Conservation (phyloP, 2,329 filamentous ascomycete species). For the Trichocomaceae sp. region DNA sequence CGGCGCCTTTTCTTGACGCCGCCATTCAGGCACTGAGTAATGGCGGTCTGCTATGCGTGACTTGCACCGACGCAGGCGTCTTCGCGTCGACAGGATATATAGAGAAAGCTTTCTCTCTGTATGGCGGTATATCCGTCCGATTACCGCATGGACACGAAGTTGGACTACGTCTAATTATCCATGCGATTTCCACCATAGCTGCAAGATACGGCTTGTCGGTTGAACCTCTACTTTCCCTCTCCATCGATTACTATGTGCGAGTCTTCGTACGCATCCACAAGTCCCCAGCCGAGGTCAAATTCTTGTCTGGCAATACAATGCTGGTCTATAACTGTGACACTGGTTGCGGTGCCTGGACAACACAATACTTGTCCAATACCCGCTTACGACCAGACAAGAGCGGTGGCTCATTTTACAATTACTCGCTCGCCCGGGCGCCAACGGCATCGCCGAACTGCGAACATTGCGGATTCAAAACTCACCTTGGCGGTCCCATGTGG, state of each 20-base stretch:
- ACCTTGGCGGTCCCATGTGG: constrained; percentile 92
- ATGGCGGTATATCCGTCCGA: constrained; percentile 82
- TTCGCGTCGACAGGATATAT: constrained; percentile 92
- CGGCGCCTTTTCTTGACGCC: constrained; percentile 84
- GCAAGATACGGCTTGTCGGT: constrained; percentile 81
- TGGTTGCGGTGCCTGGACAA: constrained; percentile 88
- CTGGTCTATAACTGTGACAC: constrained; percentile 81
- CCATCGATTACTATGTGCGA: constrained; percentile 90
- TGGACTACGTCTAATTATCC: constrained; percentile 76
- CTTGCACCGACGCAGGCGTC: constrained; percentile 91
- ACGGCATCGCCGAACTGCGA: constrained; percentile 60
- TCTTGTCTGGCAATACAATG: constrained; percentile 86
- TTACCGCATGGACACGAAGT: constrained; percentile 82
- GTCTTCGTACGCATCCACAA: constrained; percentile 78
- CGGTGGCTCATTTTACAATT: constrained; percentile 67
- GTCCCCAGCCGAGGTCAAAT: constrained; percentile 81
- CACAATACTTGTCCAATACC: constrained; percentile 68
- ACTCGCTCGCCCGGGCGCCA: constrained; percentile 66
- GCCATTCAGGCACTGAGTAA: constrained; percentile 82
- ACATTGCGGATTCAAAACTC: constrained; percentile 81
- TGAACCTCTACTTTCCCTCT: constrained; percentile 84
- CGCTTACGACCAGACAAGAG: constrained; percentile 63
- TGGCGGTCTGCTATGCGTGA: constrained; percentile 86
- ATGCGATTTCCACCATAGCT: constrained; percentile 72
- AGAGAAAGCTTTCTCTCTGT: constrained; percentile 90